Conservation (phyloP, 768 basidiomycete genomes). For the Hemileccinum rubropunctum region DNA sequence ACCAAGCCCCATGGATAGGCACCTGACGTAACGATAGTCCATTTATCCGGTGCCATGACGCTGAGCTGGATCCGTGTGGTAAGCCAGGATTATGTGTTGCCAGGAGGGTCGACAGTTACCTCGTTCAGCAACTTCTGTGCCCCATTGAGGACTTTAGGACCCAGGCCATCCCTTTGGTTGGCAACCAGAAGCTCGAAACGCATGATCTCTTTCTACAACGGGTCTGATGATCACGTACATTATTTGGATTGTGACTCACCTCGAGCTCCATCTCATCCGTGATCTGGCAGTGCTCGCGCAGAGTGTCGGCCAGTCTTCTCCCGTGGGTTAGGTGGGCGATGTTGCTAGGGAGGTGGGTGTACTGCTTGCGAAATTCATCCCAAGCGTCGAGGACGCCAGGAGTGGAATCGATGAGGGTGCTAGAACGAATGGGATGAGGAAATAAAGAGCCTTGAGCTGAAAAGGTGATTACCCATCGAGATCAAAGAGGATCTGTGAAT, state of each 20-base stretch:
- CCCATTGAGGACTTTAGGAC: constrained; percentile 67
- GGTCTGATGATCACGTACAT: neutral
- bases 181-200: constrained; percentile 80
- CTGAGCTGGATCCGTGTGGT: constrained; percentile 18
- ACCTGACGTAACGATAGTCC: constrained; percentile 87
- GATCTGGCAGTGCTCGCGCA: constrained; percentile 66
- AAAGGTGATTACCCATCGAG: constrained; percentile 59
- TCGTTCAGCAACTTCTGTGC: constrained; percentile 52
- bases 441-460: neutral
- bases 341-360: constrained; percentile 47
- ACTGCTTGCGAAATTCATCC: constrained; percentile 65
- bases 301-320: constrained; percentile 69
- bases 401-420: constrained; percentile 79
- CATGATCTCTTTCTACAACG: constrained; percentile 56
- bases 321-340: constrained; percentile 70
- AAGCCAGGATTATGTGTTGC: neutral
- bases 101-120: constrained; percentile 33
- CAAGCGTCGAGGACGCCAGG: constrained; percentile 80
- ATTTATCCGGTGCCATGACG: constrained; percentile 35
- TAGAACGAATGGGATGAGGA: constrained; percentile 25
- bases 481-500: constrained; percentile 62
- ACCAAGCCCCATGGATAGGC: constrained; percentile 1
- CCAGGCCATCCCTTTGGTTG: constrained; percentile 37
- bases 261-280: constrained; percentile 52
- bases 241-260: constrained; percentile 38